phyloP scores from a whole-genome alignment of 805 yeast genomes.

The Candida tammaniensis region DNA sequence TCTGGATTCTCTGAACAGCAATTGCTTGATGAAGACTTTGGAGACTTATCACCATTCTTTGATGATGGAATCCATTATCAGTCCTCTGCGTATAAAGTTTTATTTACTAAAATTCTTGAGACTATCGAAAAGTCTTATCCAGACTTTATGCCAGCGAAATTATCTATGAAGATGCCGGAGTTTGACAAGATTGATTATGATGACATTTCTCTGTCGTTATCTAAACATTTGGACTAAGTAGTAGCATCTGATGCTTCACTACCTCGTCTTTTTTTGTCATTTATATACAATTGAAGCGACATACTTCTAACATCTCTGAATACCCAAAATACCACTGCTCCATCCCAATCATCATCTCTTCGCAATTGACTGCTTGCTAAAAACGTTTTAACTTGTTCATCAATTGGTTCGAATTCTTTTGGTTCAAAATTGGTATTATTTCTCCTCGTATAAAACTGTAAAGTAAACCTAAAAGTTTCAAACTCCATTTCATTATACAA shows the following conservation, averaged over 20 bases:
- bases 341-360: constrained; percentile 18
- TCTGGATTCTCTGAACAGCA: constrained; percentile 36
- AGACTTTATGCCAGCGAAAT: constrained; percentile 7
- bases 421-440: constrained; percentile 9
- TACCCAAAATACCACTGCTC: constrained; percentile 22
- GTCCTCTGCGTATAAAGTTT: constrained; percentile 49
- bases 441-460: constrained; percentile 13
- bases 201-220: background rate
- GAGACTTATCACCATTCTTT: constrained; percentile 13
- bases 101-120: constrained; percentile 42
- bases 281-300: constrained; percentile 17
- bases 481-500: constrained; percentile 20
- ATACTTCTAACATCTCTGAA: constrained; percentile 22
- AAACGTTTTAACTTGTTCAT: constrained; percentile 12
- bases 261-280: constrained; percentile 9
- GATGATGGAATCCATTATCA: constrained; percentile 62
- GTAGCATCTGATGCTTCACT: constrained; percentile 4
- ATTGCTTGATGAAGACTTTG: constrained; percentile 34
- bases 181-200: constrained; percentile 7
- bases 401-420: constrained; percentile 4
- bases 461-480: constrained; percentile 16
- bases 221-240: background rate
- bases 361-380: constrained; percentile 4
- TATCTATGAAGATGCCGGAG: constrained; percentile 3
- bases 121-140: constrained; percentile 35